phyloP scores from a whole-genome alignment of 495 filamentous ascomycete genomes.

The Penicillium flavigenum region DNA sequence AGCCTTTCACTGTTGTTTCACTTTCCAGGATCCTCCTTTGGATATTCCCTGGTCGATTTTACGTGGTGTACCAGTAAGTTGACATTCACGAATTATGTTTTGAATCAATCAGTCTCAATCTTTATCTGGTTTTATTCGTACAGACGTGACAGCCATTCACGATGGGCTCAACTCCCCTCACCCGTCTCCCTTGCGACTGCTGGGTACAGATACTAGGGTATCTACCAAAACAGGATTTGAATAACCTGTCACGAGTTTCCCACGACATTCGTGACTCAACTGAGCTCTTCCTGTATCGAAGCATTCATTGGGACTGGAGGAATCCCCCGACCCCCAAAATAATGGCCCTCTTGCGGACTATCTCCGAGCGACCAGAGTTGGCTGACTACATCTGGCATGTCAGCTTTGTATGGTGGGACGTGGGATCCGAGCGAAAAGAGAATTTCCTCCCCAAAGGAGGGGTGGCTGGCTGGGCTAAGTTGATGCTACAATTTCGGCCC shows the following conservation, averaged over 20 bases:
- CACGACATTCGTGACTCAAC: not conserved
- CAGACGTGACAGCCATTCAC: not conserved
- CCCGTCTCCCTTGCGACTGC: not conserved
- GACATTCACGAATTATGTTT: not conserved
- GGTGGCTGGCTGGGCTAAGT: not conserved
- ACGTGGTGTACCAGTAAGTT: not conserved
- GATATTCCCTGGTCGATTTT: not conserved
- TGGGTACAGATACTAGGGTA: not conserved
- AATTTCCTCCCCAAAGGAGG: not conserved
- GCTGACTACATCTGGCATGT: constrained; percentile 1
- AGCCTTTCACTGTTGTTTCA: not conserved
- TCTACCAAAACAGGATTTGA: not conserved
- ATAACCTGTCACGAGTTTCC: not conserved
- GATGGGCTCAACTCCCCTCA: not conserved
- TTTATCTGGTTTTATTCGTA: not conserved
- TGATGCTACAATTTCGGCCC: not conserved
- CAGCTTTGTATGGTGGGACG: not conserved
- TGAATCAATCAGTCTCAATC: not conserved
- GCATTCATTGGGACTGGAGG: constrained; percentile 3
- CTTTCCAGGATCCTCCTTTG: not conserved
- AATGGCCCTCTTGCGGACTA: not conserved
- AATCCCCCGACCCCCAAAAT: not conserved
- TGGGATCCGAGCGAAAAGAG: not conserved
- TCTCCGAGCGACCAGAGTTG: not conserved
- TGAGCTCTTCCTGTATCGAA: constrained; percentile 2